Evolutionary conservation across 306 rosid genomes (phyloP), one percentile per base, ranked within the genome.

Genomic region (Nissolia schottii): DNA sequence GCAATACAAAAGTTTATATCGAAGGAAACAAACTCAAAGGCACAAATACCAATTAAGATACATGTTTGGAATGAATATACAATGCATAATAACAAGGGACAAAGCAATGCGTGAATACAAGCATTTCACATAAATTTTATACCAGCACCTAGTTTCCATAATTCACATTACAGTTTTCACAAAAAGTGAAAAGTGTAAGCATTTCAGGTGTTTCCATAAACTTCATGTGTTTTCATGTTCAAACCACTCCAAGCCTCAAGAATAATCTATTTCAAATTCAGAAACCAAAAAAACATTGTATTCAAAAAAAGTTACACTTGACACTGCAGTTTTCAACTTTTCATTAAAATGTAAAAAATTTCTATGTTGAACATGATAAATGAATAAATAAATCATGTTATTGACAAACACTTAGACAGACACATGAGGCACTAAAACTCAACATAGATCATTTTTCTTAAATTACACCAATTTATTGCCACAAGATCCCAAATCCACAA

Each of bases 171-270:
- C 11, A 7, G 38, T 32, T 32, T 32, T 32, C 38, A 32, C 38
- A 5, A 5, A n/a, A n/a, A n/a, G n/a, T n/a, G n/a, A n/a, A n/a
- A 32, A 38, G 46, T 38, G 46, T 38, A 38, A 38, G n/a, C 46
- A 10, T 9, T 38, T 38, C 46, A 32, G 6, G 7, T 32, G 38
- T 32, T 32, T 32, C 38, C 38, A 32, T 32, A 32, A 62, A 29
- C 40, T 43, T 53, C 40, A 40, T 0, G 28, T 31, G 45, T 40
- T 61, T n/a, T 59, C 25, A 59, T 37, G 19, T 37, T 37, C 71
- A 60, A 76, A 45, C 40, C 63, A 76, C 12, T 32, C 57, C 58
- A 41, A 60, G 60, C 61, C 9, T 62, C 53, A 61, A 53, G 40
- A n/a, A 61, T 27, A 35, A 18, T 28, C 53, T 3, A 49, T 34